Conservation (phyloP, 1,284 basidiomycete genomes). For the Boletus albobrunnescens region DNA sequence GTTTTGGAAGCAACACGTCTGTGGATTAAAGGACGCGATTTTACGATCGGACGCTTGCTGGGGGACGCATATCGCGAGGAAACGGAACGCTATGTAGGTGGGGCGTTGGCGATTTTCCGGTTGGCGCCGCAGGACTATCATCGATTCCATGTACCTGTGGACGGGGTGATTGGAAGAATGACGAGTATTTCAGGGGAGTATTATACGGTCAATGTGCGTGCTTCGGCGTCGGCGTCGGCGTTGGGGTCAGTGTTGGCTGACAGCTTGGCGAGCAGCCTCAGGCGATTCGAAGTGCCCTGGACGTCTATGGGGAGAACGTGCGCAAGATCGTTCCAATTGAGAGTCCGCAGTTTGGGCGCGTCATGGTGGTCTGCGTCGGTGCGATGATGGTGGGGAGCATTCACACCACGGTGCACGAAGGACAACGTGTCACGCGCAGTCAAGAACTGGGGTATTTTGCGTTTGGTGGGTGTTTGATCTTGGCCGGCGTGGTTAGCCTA, state of each 20-base stretch:
- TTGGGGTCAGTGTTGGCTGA: conserved; percentile 7
- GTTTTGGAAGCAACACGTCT: conserved; percentile 81
- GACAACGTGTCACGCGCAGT: conserved; percentile 74
- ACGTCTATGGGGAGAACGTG: conserved; percentile 93
- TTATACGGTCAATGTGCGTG: conserved; percentile 83
- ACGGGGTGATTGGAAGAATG: conserved; percentile 79
- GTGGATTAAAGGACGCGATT: conserved; percentile 98
- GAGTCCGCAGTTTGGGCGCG: conserved; percentile 79
- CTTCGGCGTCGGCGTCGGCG: conserved; percentile 17
- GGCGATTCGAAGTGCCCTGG: conserved; percentile 76
- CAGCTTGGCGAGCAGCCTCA: conserved; percentile 52
- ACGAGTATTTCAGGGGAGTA: conserved; percentile 82
- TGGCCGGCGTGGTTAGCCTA: not conserved
- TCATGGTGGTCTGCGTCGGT: conserved; percentile 86
- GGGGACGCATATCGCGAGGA: conserved; percentile 74
- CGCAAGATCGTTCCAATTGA: conserved; percentile 88
- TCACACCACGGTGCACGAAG: conserved; percentile 79
- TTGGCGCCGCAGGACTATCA: conserved; percentile 98
- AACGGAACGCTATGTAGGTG: conserved; percentile 69
- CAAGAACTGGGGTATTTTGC: conserved; percentile 94
- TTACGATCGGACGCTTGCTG: conserved; percentile 75
- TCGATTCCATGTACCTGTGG: conserved; percentile 91
- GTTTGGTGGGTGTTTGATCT: conserved; percentile 60
- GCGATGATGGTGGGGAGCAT: conserved; percentile 96
- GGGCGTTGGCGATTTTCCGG: conserved; percentile 81